Conservation (phyloP, 768 basidiomycete species). For the Boletus rufocinnamomeus region DNA sequence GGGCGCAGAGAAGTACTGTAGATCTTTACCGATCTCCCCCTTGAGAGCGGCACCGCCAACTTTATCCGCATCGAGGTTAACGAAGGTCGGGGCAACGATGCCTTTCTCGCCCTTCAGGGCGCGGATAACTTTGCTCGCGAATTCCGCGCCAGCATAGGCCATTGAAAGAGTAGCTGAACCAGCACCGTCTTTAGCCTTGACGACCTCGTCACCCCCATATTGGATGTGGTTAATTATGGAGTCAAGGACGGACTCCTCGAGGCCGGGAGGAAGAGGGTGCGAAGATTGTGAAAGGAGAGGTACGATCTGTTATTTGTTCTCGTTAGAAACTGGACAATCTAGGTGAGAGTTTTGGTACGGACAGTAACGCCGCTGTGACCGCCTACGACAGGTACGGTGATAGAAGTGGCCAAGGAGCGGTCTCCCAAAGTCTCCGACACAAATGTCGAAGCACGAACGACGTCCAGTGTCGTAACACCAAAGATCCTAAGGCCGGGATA, state of each 20-base stretch:
- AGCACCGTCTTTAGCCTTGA: constrained; percentile 90
- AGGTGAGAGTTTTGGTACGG: constrained; percentile 22
- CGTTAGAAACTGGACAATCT: constrained; percentile 10
- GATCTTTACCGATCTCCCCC: constrained; percentile 71
- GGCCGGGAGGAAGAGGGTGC: constrained; percentile 64
- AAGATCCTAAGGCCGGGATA: constrained; percentile 62
- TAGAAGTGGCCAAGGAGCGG: constrained; percentile 55
- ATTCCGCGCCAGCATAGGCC: constrained; percentile 94
- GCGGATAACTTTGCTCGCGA: constrained; percentile 77
- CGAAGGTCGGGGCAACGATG: constrained; percentile 81
- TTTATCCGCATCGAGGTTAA: constrained; percentile 73
- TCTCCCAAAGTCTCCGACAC: constrained; percentile 77
- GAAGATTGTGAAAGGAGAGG: constrained; percentile 92
- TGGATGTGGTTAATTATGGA: constrained; percentile 83
- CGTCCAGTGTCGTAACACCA: constrained; percentile 97
- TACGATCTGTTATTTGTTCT: constrained; percentile 60
- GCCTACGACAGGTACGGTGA: constrained; percentile 89
- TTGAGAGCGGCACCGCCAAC: constrained; percentile 71
- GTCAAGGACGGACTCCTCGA: constrained; percentile 51
- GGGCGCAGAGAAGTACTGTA: constrained; percentile 88
- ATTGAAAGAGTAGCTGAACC: constrained; percentile 97
- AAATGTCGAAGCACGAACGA: constrained; percentile 97
- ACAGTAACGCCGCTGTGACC: constrained; percentile 94
- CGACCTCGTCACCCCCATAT: constrained; percentile 97
- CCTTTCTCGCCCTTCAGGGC: constrained; percentile 89